phyloP scores from a whole-genome alignment of 2,329 filamentous ascomycete species.

The Fusarium compactum region DNA sequence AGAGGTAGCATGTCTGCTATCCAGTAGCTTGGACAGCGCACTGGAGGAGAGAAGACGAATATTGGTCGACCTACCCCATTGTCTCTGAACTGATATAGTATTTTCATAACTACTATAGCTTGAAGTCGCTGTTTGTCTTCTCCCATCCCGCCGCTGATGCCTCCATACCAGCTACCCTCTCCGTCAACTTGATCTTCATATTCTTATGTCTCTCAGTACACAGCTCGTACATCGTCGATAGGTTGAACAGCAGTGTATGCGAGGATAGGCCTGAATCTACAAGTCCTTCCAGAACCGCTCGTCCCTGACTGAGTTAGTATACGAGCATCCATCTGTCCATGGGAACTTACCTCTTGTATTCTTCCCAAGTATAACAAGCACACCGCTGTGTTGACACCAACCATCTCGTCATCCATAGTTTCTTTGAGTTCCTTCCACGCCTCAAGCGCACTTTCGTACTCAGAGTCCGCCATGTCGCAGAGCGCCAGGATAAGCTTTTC shows the following conservation, averaged over 20 bases:
- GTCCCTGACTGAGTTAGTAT: constrained; percentile 62
- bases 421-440: constrained; percentile 68
- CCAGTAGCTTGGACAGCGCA: not conserved
- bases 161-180: constrained; percentile 72
- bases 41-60: not conserved
- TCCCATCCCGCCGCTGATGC: constrained; percentile 74
- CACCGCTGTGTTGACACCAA: constrained; percentile 85
- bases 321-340: not conserved
- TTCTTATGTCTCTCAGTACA: constrained; percentile 81
- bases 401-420: constrained; percentile 71
- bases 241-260: constrained; percentile 86
- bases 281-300: constrained; percentile 73
- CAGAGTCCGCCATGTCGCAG: constrained; percentile 81
- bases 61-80: too few species aligned
- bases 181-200: constrained; percentile 78
- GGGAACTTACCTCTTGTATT: constrained; percentile 72
- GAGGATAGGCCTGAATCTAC: constrained; percentile 75
- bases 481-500: constrained; percentile 73
- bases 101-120: constrained; percentile 64
- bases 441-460: constrained; percentile 72
- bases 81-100: too few species aligned
- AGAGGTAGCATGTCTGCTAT: not conserved
- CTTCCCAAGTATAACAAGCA: constrained; percentile 84
- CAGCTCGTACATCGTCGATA: constrained; percentile 91
- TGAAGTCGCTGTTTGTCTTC: constrained; percentile 79